Evolutionary conservation across 179 eudicot species (phyloP).

Genomic region (Carnegiea gigantea): DNA sequence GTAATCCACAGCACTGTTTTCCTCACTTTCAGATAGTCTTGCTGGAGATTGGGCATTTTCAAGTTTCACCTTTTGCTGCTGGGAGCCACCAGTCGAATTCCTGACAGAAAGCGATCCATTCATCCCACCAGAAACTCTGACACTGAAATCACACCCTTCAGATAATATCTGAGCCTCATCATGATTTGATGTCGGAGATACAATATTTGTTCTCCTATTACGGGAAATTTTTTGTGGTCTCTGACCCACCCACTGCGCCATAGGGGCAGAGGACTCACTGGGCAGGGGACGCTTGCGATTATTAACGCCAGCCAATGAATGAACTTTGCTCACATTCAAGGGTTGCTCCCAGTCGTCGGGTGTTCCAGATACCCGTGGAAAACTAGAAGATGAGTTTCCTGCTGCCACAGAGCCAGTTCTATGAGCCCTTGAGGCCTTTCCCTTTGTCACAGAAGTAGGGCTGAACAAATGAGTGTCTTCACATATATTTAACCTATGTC

Average conservation of each 20-base stretch:
- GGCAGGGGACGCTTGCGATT: slow-evolving; percentile 78
- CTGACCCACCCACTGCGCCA: slow-evolving; percentile 93
- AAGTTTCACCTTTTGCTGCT: slow-evolving; percentile 53
- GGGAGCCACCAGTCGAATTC: slow-evolving; percentile 46
- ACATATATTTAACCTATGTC: slow-evolving; percentile 53
- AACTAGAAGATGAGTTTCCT: slow-evolving; percentile 55
- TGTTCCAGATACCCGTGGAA: slow-evolving; percentile 50
- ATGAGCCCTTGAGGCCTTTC: slow-evolving; percentile 74
- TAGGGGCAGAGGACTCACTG: slow-evolving; percentile 67
- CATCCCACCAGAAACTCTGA: slow-evolving; percentile 43
- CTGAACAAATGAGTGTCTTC: slow-evolving; percentile 52
- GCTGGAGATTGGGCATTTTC: slow-evolving; percentile 74
- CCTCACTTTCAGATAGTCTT: slow-evolving; percentile 80
- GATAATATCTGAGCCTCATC: slow-evolving; percentile 62
- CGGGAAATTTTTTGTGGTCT: slow-evolving; percentile 91
- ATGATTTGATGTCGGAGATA: slow-evolving; percentile 67
- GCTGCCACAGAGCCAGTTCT: slow-evolving; percentile 51
- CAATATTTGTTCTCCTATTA: slow-evolving; percentile 75
- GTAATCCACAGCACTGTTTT: slow-evolving; percentile 55
- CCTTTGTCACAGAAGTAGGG: slow-evolving; percentile 58
- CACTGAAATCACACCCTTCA: slow-evolving; percentile 65
- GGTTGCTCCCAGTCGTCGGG: slow-evolving; percentile 76
- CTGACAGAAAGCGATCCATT: slow-evolving; percentile 52
- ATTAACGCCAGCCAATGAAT: slow-evolving; percentile 54
- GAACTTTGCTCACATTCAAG: slow-evolving; percentile 45